Conservation (phyloP, 345 rosid species). For the Salix viminalis region DNA sequence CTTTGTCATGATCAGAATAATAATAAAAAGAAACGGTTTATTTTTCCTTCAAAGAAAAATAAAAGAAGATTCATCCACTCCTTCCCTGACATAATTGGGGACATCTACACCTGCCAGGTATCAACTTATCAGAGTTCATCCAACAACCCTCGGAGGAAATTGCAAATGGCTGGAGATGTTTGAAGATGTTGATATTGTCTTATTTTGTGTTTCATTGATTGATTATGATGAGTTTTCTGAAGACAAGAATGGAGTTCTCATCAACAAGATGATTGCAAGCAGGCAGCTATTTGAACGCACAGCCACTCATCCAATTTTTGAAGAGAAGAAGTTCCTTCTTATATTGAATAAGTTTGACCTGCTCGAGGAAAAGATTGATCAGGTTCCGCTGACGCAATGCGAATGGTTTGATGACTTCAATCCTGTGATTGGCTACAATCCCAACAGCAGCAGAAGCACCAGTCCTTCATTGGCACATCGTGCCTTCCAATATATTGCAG, state of each 20-base stretch:
- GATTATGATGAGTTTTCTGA: constrained; percentile 52
- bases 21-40: background rate
- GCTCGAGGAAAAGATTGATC: constrained; percentile 62
- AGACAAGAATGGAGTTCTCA: constrained; percentile 45
- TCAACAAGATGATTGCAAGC: constrained; percentile 83
- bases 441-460: constrained; percentile 18
- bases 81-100: background rate
- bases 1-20: background rate
- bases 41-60: background rate
- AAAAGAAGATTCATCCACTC: background rate
- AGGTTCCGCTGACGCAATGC: constrained; percentile 51
- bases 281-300: constrained; percentile 55
- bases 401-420: constrained; percentile 80
- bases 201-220: constrained; percentile 67
- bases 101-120: constrained; percentile 43
- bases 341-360: constrained; percentile 77
- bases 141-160: constrained; percentile 64
- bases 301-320: constrained; percentile 52
- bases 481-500: constrained; percentile 65
- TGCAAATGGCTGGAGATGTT: constrained; percentile 83
- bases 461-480: constrained; percentile 52
- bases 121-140: constrained; percentile 76
- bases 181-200: constrained; percentile 63
- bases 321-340: constrained; percentile 69
- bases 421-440: constrained; percentile 51